A percentile compares a stretch with the other conserved stretches of the same genome.
Conservation (phyloP, 2,329 filamentous ascomycete species). For the Alternaria arbusti region DNA sequence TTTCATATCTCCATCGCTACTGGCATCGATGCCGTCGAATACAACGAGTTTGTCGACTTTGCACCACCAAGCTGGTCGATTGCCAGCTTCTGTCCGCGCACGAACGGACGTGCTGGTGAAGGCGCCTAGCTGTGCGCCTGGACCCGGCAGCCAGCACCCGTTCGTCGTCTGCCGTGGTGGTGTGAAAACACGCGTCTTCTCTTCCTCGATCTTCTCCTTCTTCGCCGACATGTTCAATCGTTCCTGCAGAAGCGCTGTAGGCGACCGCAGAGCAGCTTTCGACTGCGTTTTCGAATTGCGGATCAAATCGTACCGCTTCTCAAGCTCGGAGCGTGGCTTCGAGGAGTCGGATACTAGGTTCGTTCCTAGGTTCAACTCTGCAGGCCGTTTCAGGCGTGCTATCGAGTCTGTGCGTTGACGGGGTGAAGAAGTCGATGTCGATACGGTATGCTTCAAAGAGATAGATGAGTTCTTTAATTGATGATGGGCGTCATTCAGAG, state of each 20-base stretch:
- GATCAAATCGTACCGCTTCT: slow-evolving; percentile 38
- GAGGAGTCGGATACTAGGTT: slow-evolving; percentile 4
- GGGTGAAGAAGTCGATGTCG: slow-evolving; percentile 4
- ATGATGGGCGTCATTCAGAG: slow-evolving; percentile 16
- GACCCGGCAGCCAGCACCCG: slow-evolving; percentile 40
- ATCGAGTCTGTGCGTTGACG: slow-evolving; percentile 20
- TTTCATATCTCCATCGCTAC: slow-evolving; percentile 16
- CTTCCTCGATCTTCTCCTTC: slow-evolving; percentile 23
- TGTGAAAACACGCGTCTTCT: slow-evolving; percentile 33
- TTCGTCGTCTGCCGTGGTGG: slow-evolving; percentile 33
- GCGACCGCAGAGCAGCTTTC: slow-evolving; percentile 39
- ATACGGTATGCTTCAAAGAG: slow-evolving; percentile 9
- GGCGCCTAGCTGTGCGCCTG: slow-evolving; percentile 22
- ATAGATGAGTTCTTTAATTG: slow-evolving; percentile 16
- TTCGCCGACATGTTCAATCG: slow-evolving; percentile 34
- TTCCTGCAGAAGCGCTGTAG: slow-evolving; percentile 40
- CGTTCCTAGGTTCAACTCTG: slow-evolving; percentile 37
- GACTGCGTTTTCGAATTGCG: slow-evolving; percentile 40
- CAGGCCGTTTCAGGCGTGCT: slow-evolving; percentile 32
- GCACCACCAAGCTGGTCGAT: slow-evolving; percentile 44
- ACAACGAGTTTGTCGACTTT: slow-evolving; percentile 44
- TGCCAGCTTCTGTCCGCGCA: slow-evolving; percentile 29
- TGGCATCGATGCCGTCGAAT: slow-evolving; percentile 35
- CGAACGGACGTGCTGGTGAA: slow-evolving; percentile 38
- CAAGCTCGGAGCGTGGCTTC: slow-evolving; percentile 41